phyloP scores from a whole-genome alignment of 78 protist species.

The Planoprotostelium fungivorum region DNA sequence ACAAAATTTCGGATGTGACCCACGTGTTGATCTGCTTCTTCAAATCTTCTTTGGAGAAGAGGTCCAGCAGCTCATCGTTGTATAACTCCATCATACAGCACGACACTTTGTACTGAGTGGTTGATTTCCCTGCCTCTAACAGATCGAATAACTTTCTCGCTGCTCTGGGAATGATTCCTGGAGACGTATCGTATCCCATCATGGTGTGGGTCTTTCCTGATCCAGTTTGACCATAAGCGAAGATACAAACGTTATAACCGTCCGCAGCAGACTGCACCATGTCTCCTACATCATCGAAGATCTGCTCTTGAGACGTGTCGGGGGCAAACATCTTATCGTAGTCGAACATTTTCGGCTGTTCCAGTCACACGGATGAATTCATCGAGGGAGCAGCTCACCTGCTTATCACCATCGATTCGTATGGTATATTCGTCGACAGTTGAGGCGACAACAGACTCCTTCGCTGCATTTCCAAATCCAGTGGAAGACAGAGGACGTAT shows the following conservation, averaged over 20 bases:
- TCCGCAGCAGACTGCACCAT: constrained; percentile 60
- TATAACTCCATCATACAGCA: constrained; percentile 43
- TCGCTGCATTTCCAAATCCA: background rate
- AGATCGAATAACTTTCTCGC: constrained; percentile 3
- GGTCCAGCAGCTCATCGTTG: constrained; percentile 19
- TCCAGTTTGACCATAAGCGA: constrained; percentile 77
- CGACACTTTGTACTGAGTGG: background rate
- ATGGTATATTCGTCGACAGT: background rate
- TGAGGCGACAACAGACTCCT: background rate
- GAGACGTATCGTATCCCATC: background rate
- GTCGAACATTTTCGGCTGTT: background rate
- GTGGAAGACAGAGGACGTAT: background rate
- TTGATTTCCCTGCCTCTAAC: background rate
- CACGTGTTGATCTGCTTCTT: background rate
- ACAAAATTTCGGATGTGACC: background rate
- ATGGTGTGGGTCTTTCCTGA: constrained; percentile 76
- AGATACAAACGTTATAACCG: constrained; percentile 76
- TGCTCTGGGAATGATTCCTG: constrained; percentile 27
- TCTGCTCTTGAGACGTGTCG: constrained; percentile 4
- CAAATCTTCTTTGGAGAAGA: background rate
- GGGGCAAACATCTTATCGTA: background rate
- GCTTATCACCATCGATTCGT: background rate
- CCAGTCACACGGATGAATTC: too few relatives aligned
- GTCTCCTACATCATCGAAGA: constrained; percentile 3
- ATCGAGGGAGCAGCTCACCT: too few relatives aligned